Evolutionary conservation across 2,329 filamentous ascomycete species (phyloP), one percentile per base, ranked within the genome.

Genomic region (Samsoniella hepiali): DNA sequence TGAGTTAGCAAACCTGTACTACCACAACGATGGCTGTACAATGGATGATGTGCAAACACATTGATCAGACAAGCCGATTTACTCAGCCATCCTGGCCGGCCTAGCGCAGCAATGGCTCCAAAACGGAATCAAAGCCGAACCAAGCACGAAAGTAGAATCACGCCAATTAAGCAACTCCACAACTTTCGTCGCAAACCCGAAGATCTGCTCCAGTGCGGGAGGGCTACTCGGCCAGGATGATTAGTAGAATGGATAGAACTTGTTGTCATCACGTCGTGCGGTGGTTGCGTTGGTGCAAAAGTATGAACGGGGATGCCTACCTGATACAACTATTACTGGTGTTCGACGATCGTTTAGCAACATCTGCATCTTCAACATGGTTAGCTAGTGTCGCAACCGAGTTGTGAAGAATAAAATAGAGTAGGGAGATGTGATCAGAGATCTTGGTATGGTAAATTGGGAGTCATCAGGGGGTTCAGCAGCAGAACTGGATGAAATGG

Each of bases 191-290:
- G 79, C 82, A 63, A 31, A 66, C 66, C 68, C 58, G 36, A 65
- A 49, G 63, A 68, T 65, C 65, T 62, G 67, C 86, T 91, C 79
- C 74, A 84, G 88, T 90, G 86, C 76, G 88, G 84, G 83, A 91
- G 89, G 79, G 84, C 86, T 59, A 84, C 87, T 89, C 81, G 88
- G 88, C 80, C 74, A 78, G 78, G 76, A 83, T 81, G 83, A 75
- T 81, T 89, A 82, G 85, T 88, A 84, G 87, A 90, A 90, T 90
- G 87, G 87, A 90, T 89, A 88, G 68, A 86, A 86, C 87, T 87
- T 78, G 74, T 42, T 74, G 66, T 78, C 75, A 78, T 78, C 75
- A 77, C 72, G 64, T 63, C 65, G 56, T 64, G 64, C 56, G 36
- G n/a, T 22, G 40, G 27, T 27, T 56, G 32, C 32, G 1, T 13